These are phyloP conservation scores for Jacaranda mimosifolia DNA, from an alignment of 257 asterid species.

Conservation along the genomic window DNA sequence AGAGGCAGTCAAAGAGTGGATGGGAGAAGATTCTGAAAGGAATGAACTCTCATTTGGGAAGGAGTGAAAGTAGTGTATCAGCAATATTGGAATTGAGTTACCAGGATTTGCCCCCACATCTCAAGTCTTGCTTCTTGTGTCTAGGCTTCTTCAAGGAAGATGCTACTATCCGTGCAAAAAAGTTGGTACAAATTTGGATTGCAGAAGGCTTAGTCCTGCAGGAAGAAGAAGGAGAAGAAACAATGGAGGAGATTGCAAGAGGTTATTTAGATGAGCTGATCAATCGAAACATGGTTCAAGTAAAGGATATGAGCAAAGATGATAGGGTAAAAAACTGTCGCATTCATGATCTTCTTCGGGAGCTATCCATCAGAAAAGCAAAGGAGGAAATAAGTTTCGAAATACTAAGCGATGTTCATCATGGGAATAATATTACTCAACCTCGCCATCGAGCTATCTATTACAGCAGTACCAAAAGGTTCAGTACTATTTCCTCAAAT, in stretches of 20 bases:
- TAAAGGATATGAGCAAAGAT: not conserved
- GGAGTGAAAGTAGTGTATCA: not conserved
- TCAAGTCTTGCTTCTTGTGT: slow-evolving; percentile 36
- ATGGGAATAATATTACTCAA: not conserved
- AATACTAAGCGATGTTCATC: not conserved
- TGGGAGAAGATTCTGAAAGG: slow-evolving; percentile 38
- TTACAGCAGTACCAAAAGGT: not conserved
- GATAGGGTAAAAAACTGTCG: slow-evolving; percentile 20
- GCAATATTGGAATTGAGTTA: slow-evolving; percentile 33
- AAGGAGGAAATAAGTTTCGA: slow-evolving; percentile 37
- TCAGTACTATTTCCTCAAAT: not conserved
- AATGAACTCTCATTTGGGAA: not conserved
- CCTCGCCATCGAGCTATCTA: slow-evolving; percentile 8
- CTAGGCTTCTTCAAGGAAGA: slow-evolving; percentile 30
- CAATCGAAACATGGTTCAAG: slow-evolving; percentile 33
- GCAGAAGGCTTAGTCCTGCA: slow-evolving; percentile 34
- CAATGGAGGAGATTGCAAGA: slow-evolving; percentile 31
- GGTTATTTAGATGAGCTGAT: slow-evolving; percentile 35
- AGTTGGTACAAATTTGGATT: slow-evolving; percentile 36
- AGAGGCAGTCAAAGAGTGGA: not conserved
- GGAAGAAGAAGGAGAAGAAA: slow-evolving; percentile 12
- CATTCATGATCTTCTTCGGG: slow-evolving; percentile 34
- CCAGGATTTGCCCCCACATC: slow-evolving; percentile 31
- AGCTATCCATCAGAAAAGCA: slow-evolving; percentile 25
- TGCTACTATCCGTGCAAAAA: slow-evolving; percentile 12